These are phyloP conservation scores for Monosporozyma unispora DNA, from an alignment of 805 yeast genomes.

Conservation along the genomic window DNA sequence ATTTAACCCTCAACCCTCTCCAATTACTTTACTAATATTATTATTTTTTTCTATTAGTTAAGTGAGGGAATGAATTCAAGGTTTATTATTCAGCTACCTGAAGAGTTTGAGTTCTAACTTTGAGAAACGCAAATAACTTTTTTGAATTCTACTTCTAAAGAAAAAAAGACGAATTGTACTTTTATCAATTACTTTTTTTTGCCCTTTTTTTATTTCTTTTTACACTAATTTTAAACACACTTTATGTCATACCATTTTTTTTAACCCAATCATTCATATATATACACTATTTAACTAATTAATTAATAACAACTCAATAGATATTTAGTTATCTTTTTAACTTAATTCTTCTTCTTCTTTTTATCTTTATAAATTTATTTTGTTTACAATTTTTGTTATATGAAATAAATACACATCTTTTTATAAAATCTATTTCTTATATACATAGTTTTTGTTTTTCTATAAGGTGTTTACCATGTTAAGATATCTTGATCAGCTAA, in stretches of 20 bases:
- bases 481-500: conserved; percentile 29
- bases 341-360: neutral
- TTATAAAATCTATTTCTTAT: neutral
- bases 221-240: neutral
- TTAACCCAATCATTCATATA: neutral
- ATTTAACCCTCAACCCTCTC: no score
- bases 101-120: neutral
- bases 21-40: neutral
- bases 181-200: no score
- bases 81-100: neutral
- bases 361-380: neutral
- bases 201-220: neutral
- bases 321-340: neutral
- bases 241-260: neutral
- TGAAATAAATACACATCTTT: neutral
- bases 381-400: neutral
- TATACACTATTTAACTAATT: neutral
- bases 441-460: neutral
- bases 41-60: neutral
- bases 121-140: neutral
- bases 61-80: neutral
- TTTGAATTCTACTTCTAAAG: neutral
- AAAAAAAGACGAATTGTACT: no score
- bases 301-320: neutral
- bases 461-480: conserved; percentile 21